Conservation (phyloP, 768 basidiomycete species). For the Nidula microcarpa region DNA sequence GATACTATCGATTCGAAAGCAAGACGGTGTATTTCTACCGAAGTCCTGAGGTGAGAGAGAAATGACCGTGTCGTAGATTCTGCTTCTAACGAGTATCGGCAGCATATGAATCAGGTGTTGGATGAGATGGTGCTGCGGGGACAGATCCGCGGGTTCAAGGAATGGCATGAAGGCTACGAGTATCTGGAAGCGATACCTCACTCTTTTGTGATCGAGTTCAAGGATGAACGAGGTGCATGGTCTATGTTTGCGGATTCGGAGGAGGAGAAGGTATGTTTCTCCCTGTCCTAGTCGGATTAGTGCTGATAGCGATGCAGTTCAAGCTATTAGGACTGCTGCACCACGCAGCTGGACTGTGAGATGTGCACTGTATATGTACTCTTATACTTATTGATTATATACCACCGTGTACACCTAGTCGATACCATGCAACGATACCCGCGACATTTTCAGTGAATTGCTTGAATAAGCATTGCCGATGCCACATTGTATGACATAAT, state of each 20-base stretch:
- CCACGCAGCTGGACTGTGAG: slow-evolving; percentile 36
- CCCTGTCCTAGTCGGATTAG: slow-evolving; percentile 3
- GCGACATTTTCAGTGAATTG: no score
- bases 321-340: slow-evolving; percentile 45
- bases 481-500: no score
- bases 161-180: slow-evolving; percentile 68
- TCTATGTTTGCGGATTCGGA: slow-evolving; percentile 59
- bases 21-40: slow-evolving; percentile 45
- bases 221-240: slow-evolving; percentile 45
- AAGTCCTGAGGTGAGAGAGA: slow-evolving; percentile 41
- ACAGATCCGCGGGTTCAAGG: slow-evolving; percentile 42
- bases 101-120: slow-evolving; percentile 36
- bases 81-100: background rate
- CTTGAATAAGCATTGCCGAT: no score
- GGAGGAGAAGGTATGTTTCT: slow-evolving; percentile 51
- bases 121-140: slow-evolving; percentile 47
- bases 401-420: no score
- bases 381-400: no score
- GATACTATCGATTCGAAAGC: slow-evolving; percentile 57
- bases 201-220: slow-evolving; percentile 66
- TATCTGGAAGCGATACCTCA: slow-evolving; percentile 62
- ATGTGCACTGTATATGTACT: background rate
- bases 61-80: background rate
- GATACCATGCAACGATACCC: no score
- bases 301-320: slow-evolving; percentile 23